Conservation (phyloP, 257 asterid species). For the Verbascum thapsus region DNA sequence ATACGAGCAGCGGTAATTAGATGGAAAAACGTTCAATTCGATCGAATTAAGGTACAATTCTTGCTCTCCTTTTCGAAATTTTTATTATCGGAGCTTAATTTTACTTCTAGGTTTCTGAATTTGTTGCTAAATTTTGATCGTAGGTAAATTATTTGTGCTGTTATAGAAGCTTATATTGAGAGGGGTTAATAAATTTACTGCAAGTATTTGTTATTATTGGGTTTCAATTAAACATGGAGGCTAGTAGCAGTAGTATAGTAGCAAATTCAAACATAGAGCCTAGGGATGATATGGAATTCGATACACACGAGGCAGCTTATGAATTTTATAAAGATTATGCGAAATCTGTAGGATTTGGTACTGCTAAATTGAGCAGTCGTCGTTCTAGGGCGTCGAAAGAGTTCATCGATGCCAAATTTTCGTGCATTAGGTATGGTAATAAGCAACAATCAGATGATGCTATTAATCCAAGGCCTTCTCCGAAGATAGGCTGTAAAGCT, state of each 20-base stretch:
- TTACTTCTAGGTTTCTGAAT: constrained; percentile 9
- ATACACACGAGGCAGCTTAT: constrained; percentile 81
- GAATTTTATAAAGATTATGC: constrained; percentile 84
- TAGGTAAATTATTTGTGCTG: constrained; percentile 26
- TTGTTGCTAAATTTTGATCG: constrained; percentile 21
- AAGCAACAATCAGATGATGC: constrained; percentile 97
- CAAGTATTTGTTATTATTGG: constrained; percentile 4
- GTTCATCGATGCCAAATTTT: constrained; percentile 91
- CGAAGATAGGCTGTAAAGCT: constrained; percentile 92
- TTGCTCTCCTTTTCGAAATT: not conserved
- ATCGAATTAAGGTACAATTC: constrained; percentile 35
- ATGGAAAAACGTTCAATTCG: not conserved
- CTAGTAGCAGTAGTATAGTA: constrained; percentile 34
- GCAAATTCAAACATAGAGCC: constrained; percentile 55
- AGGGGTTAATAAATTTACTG: constrained; percentile 7
- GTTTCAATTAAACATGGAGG: constrained; percentile 51
- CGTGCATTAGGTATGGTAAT: constrained; percentile 93
- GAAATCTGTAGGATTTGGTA: constrained; percentile 84
- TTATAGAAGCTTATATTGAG: no score
- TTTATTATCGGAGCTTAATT: constrained; percentile 12
- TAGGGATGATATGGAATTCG: constrained; percentile 72
- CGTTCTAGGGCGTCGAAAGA: constrained; percentile 92
- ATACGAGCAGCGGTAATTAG: constrained; percentile 17
- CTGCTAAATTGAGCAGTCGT: constrained; percentile 91
- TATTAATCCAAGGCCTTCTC: constrained; percentile 90